phyloP scores from a whole-genome alignment of 148 eudicot genomes.

The Chenopodium berlandieri region DNA sequence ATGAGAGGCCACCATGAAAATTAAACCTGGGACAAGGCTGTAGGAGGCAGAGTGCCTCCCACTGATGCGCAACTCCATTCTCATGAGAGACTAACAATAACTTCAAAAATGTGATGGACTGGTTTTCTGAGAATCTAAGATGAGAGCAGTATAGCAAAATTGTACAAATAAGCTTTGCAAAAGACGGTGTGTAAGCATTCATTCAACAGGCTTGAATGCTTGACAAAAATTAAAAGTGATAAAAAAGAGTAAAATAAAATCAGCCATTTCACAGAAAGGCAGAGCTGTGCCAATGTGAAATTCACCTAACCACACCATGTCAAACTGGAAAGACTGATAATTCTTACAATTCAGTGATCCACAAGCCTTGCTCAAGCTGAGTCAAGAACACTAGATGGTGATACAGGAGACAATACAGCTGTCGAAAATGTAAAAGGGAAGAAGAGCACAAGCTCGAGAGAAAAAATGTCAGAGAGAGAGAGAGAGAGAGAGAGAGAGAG shows the following conservation, averaged over 20 bases:
- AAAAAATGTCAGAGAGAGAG: too few relatives aligned
- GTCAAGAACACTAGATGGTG: neutral
- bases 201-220: neutral
- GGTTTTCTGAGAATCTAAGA: neutral
- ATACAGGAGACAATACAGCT: neutral
- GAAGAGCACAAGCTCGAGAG: neutral
- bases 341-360: neutral
- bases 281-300: neutral
- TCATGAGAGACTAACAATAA: too few relatives aligned
- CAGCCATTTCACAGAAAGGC: neutral
- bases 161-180: neutral
- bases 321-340: neutral
- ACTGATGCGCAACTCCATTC: too few relatives aligned
- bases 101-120: too few relatives aligned
- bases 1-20: too few relatives aligned
- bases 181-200: neutral
- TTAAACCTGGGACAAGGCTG: too few relatives aligned
- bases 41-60: too few relatives aligned
- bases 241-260: too few relatives aligned
- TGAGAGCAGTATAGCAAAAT: too few relatives aligned
- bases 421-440: neutral
- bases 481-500: neutral
- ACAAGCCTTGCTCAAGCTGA: neutral
- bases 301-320: neutral
- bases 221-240: neutral